A percentile compares a stretch with the other conserved stretches of the same genome.
phyloP scores from a whole-genome alignment of 2,329 filamentous ascomycete genomes.

The Hymenoscyphus repandus region DNA sequence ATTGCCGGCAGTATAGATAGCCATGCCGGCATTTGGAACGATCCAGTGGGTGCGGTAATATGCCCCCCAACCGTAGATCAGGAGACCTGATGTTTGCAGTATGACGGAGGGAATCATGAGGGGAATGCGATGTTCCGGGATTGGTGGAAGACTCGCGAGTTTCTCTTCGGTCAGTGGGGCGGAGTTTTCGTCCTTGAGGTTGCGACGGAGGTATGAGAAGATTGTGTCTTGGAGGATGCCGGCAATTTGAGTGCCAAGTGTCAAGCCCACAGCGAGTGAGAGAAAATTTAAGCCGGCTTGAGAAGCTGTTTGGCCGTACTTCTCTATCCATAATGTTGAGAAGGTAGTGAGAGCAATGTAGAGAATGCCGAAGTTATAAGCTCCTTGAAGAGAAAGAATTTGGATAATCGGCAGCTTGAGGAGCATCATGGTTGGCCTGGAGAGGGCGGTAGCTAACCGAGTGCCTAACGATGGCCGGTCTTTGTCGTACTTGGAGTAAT shows the following conservation, averaged over 20 bases:
- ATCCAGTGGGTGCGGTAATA: conserved; percentile 47
- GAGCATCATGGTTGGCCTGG: conserved; percentile 43
- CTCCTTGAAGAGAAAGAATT: conserved; percentile 44
- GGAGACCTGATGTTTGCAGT: conserved; percentile 48
- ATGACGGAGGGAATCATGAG: conserved; percentile 48
- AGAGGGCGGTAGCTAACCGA: conserved; percentile 35
- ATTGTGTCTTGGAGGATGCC: conserved; percentile 23
- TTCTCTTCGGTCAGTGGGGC: conserved; percentile 17
- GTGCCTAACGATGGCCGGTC: conserved; percentile 48
- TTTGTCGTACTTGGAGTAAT: conserved; percentile 46
- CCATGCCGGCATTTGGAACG: conserved; percentile 48
- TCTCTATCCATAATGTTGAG: conserved; percentile 46
- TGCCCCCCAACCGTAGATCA: conserved; percentile 52
- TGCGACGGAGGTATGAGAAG: neutral
- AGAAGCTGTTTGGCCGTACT: conserved; percentile 49
- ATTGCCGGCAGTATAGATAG: conserved; percentile 44
- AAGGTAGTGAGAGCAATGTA: conserved; percentile 54
- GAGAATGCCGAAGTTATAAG: conserved; percentile 44
- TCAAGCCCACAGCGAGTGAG: conserved; percentile 38
- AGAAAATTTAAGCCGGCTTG: conserved; percentile 52
- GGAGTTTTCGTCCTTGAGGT: no score
- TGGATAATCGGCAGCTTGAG: conserved; percentile 46
- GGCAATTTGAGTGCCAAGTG: conserved; percentile 29
- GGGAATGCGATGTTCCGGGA: conserved; percentile 56
- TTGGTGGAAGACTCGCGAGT: neutral